Base-by-base conservation (phyloP, 208 protist species). In the Phytomonas sp. region DNA sequence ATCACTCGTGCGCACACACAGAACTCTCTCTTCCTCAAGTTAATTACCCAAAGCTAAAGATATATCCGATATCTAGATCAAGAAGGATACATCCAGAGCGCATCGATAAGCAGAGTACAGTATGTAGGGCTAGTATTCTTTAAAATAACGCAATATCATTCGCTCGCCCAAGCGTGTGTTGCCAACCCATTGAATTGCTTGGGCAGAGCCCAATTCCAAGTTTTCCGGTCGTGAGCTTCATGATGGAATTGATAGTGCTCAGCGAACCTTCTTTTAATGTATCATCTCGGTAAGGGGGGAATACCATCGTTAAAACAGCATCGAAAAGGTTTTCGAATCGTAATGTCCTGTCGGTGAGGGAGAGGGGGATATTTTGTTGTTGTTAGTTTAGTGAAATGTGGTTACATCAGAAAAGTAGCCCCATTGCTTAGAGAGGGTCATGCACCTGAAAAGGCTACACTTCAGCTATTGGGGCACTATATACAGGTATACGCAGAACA, bases 41-140 rank as follows among this genome's bases (percentile, higher is more conserved):
- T 46, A 46, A 17, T 1, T 20, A 46, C 15, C 40, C 40, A 46
- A 46, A 46, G 15, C 40, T 20, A 46, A 46, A 46, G 40, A 9
- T 46, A 20, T 17, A 46, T 8, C 40, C 11, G 15, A 46, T 46
- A 8, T 46, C 4, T 20, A 20, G 13, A 63, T 31, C 26, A 40
- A 30, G 59, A 70, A 56, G 59, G 7, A 5, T 11, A 66, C 8
- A 70, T 63, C 5, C 60, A 63, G 8, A 63, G 29, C 59, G 29
- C 28, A 37, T 2, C 31, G 1, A 63, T 63, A 2, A 23, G 11
- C 15, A 37, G 15, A 9, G 2, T 63, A 8, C 8, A 20, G 11
- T 43, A 37, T 43, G 11, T 17, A 63, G 15, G 60, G 15, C 8
- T 23, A 63, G 15, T 63, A 63, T 63, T 1, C 33, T 15, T 63